A percentile compares a stretch with the other conserved stretches of the same genome.
Conservation (phyloP, 2,329 filamentous ascomycete species). For the Davidsoniella eucalypti region DNA sequence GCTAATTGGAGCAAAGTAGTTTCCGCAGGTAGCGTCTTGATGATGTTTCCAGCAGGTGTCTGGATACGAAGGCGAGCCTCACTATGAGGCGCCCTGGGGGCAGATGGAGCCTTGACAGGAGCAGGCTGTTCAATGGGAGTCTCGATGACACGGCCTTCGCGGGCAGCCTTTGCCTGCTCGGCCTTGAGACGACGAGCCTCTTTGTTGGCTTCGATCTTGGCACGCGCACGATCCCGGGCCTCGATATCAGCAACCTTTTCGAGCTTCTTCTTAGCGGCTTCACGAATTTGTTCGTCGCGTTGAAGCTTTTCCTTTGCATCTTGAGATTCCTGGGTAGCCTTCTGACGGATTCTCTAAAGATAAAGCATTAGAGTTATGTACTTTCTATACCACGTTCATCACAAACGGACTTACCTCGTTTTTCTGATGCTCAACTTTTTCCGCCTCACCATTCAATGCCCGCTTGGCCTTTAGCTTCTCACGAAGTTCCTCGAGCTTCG, state of each 20-base stretch:
- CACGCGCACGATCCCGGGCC: slow-evolving; percentile 76
- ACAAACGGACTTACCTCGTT: slow-evolving; percentile 51
- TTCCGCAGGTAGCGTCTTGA: slow-evolving; percentile 76
- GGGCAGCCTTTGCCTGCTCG: slow-evolving; percentile 67
- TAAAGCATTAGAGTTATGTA: neutral
- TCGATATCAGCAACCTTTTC: slow-evolving; percentile 78
- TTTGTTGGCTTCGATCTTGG: slow-evolving; percentile 90
- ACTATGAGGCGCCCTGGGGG: slow-evolving; percentile 48
- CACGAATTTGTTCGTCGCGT: slow-evolving; percentile 82
- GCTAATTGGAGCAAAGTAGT: slow-evolving; percentile 90
- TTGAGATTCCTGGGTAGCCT: slow-evolving; percentile 76
- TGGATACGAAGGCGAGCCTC: slow-evolving; percentile 74
- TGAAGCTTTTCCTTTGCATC: slow-evolving; percentile 79
- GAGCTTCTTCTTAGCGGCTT: slow-evolving; percentile 67
- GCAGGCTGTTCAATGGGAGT: slow-evolving; percentile 24
- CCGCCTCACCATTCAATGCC: slow-evolving; percentile 47
- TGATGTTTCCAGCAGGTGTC: slow-evolving; percentile 54
- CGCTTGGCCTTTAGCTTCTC: slow-evolving; percentile 57
- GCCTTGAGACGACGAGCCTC: slow-evolving; percentile 72
- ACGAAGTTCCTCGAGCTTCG: slow-evolving; percentile 59
- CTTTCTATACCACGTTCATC: neutral
- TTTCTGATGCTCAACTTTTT: slow-evolving; percentile 66
- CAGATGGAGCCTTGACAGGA: slow-evolving; percentile 29
- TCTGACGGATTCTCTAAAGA: slow-evolving; percentile 53
- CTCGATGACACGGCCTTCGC: slow-evolving; percentile 53